Percentiles rank a stretch among this genome's conserved stretches.
phyloP scores from a whole-genome alignment of 192 early-diverging fungal genomes.

The Rhizophagus clarus region DNA sequence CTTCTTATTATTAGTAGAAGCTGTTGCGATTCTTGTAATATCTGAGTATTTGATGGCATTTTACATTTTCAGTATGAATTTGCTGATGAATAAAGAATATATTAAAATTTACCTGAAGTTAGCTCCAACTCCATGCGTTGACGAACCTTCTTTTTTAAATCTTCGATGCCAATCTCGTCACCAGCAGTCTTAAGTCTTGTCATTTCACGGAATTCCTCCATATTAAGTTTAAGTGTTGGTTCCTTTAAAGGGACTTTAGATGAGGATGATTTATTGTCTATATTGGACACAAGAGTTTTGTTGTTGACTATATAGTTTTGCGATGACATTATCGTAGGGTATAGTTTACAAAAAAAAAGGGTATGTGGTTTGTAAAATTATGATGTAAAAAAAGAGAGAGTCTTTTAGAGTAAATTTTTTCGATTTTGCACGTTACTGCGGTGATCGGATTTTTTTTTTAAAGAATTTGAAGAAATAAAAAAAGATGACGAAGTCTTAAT shows the following conservation, averaged over 20 bases:
- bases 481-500: too few species aligned
- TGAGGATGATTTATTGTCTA: neutral
- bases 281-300: neutral
- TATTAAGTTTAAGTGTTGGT: neutral
- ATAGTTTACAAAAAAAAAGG: neutral
- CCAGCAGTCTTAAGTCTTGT: neutral
- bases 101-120: neutral
- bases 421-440: too few species aligned
- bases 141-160: neutral
- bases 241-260: neutral
- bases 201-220: neutral
- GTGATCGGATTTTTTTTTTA: too few species aligned
- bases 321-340: neutral
- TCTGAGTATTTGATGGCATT: neutral
- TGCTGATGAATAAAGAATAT: neutral
- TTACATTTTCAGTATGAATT: neutral
- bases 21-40: neutral
- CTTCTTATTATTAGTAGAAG: neutral
- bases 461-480: too few species aligned
- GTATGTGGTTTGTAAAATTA: too few species aligned
- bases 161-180: neutral
- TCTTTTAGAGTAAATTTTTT: too few species aligned
- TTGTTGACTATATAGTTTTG: neutral
- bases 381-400: too few species aligned
- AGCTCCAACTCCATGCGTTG: neutral